Base-by-base conservation (phyloP, 2,329 filamentous ascomycete species). In the Cercospora sojina region DNA sequence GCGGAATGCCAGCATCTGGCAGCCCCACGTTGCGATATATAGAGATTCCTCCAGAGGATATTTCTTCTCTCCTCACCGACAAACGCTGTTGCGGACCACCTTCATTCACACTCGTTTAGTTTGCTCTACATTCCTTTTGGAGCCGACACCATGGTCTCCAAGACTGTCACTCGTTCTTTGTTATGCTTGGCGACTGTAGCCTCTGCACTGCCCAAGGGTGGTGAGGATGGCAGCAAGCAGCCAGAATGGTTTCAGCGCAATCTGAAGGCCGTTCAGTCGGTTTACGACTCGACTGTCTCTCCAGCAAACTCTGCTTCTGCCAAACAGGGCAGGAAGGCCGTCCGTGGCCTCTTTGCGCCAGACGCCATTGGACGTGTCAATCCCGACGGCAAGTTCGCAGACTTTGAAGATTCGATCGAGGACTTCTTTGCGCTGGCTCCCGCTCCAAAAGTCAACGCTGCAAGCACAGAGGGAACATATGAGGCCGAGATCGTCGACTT, bases 391-490 rank as follows among this genome's bases (percentile, higher is more conserved):
- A 78, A 80, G 53, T 82, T 82, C 69, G 74, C 72, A 13, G 77
- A 77, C 10, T 81, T 81, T 62, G 74, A 80, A 43, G 77, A 81
- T 56, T 79, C 77, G 23, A 79, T 80, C 62, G 80, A 82, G 72
- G 81, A 81, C 70, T 82, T 83, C 70, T 82, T 82, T 65, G 79
- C 79, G 6, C 73, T 82, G 6, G 75, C 81, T 2, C 79, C 79
- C 0, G 58, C 77, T 8, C 75, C 74, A 8, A 58, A 68, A 10
- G 69, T 68, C 55, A 70, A 66, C 27, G 63, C 59, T 13, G 75
- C 76, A 7, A 67, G 69, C 12, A 58, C 67, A 25, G 59, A 56
- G 53, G 71, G 64, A 8, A 59, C 73, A 18, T 71, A 70, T 55
- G 63, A 70, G 51, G 70, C 73, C 7, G 70, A 73, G 13, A 58